Evolutionary conservation across 2,329 filamentous ascomycete species (phyloP), one percentile per base, ranked within the genome.

Genomic region (Pseudopyricularia cyperi): DNA sequence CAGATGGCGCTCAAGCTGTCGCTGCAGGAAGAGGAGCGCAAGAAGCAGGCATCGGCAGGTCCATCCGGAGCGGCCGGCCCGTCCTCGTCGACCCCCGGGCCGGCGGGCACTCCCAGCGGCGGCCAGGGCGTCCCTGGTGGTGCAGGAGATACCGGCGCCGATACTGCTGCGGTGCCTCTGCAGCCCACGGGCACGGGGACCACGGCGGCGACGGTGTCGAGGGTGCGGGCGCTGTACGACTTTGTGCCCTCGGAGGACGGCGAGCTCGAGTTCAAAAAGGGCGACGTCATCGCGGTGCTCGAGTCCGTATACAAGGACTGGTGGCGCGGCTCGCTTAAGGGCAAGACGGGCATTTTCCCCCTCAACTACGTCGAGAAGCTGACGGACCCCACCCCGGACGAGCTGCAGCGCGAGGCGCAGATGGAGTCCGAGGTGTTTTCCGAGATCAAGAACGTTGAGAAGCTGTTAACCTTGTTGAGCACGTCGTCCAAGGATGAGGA

Each of bases 241-340:
- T 98, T 98, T 66, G 83, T 86, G 50, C 91, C 93, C 2, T 94
- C 90, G 0, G 93, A 98, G 66, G 82, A 89, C 0, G 93, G 91
- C 48, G 93, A 98, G 71, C 74, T 98, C 55, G 89, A 95, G 59
- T 98, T 98, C 67, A 86, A 90, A n/a, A 98, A 98, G 75, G 91
- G 93, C 28, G 93, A 98, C 65, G 85, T 97, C 39, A 98, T 98
- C 66, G 91, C 93, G 1, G 93, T 98, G 15, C 75, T 98, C 39
- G 93, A 97, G 68, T 96, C 90, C 1, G 93, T 97, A 2, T 98
- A 94, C 72, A 98, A 97, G 68, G 93, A 98, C 67, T 98, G 93
- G 93, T 98, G 93, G 93, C 91, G 95, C 60, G 93, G 93, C 1
- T 95, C 90, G 42, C 72, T 98, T 54, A 83, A 90, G 63, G 93